phyloP scores from a whole-genome alignment of 441 rosid genomes.

The Syzygium syzygioides region DNA sequence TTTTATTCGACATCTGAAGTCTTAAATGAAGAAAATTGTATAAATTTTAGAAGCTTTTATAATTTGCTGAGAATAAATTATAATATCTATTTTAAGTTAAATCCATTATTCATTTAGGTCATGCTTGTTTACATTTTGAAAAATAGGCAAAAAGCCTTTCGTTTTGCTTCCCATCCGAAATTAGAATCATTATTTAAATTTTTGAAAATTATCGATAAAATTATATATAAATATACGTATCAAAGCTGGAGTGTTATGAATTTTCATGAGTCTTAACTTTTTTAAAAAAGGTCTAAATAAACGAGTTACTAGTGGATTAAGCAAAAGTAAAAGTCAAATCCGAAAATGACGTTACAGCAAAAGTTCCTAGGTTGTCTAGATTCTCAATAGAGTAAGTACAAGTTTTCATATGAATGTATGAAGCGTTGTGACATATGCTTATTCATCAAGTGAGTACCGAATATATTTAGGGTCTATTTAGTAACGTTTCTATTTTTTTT shows the following conservation, averaged over 20 bases:
- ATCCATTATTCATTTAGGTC: not conserved
- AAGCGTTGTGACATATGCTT: not conserved
- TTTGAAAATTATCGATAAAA: not conserved
- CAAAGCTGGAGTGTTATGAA: not conserved
- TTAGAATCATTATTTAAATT: not conserved
- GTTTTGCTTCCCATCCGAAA: not conserved
- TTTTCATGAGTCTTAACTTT: not conserved
- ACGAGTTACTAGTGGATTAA: not conserved
- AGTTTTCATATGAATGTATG: not conserved
- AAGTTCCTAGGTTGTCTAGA: not conserved
- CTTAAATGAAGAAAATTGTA: no score
- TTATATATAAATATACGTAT: not conserved
- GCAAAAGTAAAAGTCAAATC: not conserved
- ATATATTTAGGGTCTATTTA: not conserved
- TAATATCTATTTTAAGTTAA: not conserved
- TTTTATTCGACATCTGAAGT: not conserved
- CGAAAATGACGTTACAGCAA: not conserved
- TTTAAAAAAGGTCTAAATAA: not conserved
- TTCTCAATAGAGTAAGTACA: not conserved
- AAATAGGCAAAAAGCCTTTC: not conserved
- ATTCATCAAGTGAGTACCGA: not conserved
- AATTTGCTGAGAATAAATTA: not conserved
- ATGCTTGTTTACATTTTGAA: not conserved
- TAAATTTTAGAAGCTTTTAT: not conserved
- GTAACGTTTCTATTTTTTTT: no score